These are phyloP conservation scores for Coniella vitis DNA, from an alignment of 2,329 filamentous ascomycete species.

Conservation along the genomic window DNA sequence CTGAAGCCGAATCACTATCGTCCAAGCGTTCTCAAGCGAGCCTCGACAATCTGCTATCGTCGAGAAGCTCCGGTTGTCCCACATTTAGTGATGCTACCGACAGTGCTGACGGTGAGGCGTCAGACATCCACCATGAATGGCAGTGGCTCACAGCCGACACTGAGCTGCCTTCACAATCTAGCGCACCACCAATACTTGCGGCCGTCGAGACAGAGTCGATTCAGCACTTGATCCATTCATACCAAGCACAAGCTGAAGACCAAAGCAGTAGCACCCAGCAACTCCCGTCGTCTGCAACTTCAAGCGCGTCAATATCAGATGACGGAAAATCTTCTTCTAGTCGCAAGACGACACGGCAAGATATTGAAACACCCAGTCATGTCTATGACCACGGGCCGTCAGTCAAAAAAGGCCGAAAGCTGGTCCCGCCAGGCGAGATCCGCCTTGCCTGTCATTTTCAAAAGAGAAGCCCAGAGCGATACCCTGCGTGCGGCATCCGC, in stretches of 20 bases:
- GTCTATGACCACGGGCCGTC: not conserved
- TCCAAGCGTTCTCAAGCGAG: not conserved
- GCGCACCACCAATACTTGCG: not conserved
- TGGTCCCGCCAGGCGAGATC: not conserved
- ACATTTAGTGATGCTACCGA: not conserved
- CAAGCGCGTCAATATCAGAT: too few species aligned
- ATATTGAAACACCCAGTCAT: not conserved
- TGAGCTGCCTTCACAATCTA: not conserved
- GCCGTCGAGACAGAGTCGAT: not conserved
- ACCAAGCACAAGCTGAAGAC: not conserved
- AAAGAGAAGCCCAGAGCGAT: not conserved
- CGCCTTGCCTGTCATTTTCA: constrained; percentile 4
- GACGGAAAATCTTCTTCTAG: not conserved
- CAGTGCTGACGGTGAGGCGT: not conserved
- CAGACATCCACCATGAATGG: not conserved
- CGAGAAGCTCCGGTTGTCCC: too few species aligned
- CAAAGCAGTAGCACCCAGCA: not conserved
- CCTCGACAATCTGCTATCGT: not conserved
- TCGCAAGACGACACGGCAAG: not conserved
- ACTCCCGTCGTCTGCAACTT: not conserved
- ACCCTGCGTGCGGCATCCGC: not conserved
- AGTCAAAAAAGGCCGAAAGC: not conserved
- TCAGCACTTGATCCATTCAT: not conserved
- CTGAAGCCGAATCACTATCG: not conserved
- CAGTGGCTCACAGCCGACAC: not conserved